Conservation (phyloP, 257 asterid genomes). For the Capsicum rhomboideum region DNA sequence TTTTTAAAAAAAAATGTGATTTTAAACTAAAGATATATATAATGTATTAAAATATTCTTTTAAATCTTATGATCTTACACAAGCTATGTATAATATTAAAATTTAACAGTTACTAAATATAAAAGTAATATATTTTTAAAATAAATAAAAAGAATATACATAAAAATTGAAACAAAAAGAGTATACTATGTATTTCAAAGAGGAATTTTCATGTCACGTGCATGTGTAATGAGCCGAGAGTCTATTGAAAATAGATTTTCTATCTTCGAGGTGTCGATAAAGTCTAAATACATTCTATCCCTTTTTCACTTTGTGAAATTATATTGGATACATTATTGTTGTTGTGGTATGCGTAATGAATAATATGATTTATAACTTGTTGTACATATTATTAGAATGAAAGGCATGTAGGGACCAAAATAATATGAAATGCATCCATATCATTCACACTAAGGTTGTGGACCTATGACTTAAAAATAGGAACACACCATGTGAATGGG, state of each 20-base stretch:
- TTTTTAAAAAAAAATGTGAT: background rate
- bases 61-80: background rate
- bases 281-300: no score
- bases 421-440: background rate
- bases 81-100: background rate
- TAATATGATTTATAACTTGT: no score
- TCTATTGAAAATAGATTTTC: no score
- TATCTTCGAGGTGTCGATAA: no score
- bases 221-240: no score
- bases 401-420: background rate
- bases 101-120: background rate
- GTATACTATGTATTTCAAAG: background rate
- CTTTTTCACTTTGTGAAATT: no score
- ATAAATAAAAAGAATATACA: no score
- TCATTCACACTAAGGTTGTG: background rate
- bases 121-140: no score
- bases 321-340: no score
- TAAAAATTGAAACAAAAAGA: background rate
- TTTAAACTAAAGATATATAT: background rate
- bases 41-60: background rate
- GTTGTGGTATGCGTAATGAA: no score
- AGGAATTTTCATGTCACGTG: background rate
- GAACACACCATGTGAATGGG: conserved; percentile 30
- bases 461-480: background rate
- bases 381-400: background rate